Percentiles rank a stretch among this genome's conserved stretches.
These are phyloP conservation scores for Chrysanthemum makinoi DNA, from an alignment of 129 eudicot species.

Conservation along the genomic window DNA sequence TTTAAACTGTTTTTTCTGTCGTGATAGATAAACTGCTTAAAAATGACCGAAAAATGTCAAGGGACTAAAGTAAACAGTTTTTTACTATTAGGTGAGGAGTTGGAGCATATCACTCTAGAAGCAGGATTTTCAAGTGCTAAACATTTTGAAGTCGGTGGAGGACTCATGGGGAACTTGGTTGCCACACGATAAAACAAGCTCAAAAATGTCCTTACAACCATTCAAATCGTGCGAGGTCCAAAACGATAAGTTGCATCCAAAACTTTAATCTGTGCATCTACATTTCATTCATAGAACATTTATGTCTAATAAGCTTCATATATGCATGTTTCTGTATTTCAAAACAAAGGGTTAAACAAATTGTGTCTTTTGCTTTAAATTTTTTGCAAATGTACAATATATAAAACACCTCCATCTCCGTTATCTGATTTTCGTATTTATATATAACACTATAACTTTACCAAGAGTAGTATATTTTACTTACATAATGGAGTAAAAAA, in stretches of 20 bases:
- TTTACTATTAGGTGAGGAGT: constrained; percentile 59
- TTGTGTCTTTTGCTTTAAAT: neutral
- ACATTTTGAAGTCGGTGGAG: constrained; percentile 71
- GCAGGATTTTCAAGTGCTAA: constrained; percentile 75
- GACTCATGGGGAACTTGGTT: constrained; percentile 92
- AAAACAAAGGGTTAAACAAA: neutral
- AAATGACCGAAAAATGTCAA: no score
- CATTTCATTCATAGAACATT: constrained; percentile 13
- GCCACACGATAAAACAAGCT: constrained; percentile 49
- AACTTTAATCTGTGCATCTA: constrained; percentile 7
- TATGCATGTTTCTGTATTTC: constrained; percentile 5
- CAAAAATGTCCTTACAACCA: neutral
- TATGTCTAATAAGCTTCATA: constrained; percentile 17
- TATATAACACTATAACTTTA: constrained; percentile 3
- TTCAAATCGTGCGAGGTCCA: constrained; percentile 4
- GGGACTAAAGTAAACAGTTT: neutral
- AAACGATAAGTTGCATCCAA: neutral
- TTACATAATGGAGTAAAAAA: neutral
- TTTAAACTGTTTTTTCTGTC: no score
- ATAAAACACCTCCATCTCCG: neutral
- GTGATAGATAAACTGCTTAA: no score
- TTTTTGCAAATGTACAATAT: no score
- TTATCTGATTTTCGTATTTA: constrained; percentile 1
- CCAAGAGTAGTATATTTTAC: neutral
- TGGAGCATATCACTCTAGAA: constrained; percentile 69